Conservation (phyloP, 139 green algal genomes). For the Chlamydomonas sphaeroides region DNA sequence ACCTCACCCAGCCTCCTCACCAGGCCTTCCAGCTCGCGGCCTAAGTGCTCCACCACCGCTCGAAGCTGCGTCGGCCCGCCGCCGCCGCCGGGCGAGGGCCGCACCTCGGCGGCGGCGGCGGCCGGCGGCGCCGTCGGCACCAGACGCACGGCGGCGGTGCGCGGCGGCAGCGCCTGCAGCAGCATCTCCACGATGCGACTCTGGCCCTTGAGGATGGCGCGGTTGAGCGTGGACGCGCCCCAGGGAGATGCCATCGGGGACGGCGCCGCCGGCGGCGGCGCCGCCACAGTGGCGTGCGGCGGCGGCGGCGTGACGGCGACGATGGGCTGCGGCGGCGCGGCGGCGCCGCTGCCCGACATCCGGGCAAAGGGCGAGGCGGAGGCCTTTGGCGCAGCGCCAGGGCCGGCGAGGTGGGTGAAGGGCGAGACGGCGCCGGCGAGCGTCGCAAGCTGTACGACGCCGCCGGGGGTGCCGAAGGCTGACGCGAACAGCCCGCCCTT, state of each 20-base stretch:
- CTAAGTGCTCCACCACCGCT: constrained; percentile 2
- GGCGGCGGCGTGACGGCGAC: no score
- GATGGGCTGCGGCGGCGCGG: background rate
- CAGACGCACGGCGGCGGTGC: background rate
- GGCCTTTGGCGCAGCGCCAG: no score
- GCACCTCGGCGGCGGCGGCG: background rate
- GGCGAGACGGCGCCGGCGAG: no score
- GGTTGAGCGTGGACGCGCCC: background rate
- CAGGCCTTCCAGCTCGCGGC: background rate
- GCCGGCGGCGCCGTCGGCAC: background rate
- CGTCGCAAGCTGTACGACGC: no score
- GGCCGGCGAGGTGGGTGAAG: no score
- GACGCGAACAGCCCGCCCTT: no score
- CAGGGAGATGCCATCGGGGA: background rate
- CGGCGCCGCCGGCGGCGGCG: background rate
- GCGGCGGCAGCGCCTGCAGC: background rate
- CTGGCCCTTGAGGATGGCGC: background rate
- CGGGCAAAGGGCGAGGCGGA: background rate
- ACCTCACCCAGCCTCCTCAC: no score
- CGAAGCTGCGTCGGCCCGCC: background rate
- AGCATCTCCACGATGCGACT: background rate
- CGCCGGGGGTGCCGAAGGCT: no score
- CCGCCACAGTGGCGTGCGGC: no score
- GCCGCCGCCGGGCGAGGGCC: background rate
- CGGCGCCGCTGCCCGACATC: background rate